These are phyloP conservation scores for Tulasnella sp. DNA, from an alignment of 768 basidiomycete species.

Conservation along the genomic window DNA sequence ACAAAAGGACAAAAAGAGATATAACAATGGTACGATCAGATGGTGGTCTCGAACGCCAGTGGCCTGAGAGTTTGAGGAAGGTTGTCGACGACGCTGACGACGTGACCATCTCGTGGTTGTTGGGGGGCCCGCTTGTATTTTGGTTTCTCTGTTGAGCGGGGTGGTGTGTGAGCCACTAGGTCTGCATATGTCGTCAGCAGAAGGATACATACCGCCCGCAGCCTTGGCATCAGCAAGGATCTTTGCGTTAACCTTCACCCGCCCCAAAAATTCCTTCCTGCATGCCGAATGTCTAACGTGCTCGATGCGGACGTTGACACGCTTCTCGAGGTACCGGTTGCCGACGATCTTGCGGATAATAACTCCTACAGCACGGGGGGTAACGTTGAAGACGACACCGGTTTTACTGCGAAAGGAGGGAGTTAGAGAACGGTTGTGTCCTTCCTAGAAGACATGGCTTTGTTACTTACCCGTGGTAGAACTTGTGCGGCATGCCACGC, in stretches of 20 bases:
- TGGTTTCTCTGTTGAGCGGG: constrained; percentile 64
- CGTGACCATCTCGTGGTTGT: constrained; percentile 77
- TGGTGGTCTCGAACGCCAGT: constrained; percentile 94
- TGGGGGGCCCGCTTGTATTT: constrained; percentile 83
- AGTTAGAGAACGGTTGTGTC: constrained; percentile 21
- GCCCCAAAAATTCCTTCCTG: constrained; percentile 94
- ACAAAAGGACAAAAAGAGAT: constrained; percentile 18
- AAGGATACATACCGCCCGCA: constrained; percentile 73
- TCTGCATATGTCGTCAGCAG: constrained; percentile 27
- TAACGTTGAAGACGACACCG: constrained; percentile 98
- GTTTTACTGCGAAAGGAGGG: constrained; percentile 68
- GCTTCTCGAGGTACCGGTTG: constrained; percentile 98
- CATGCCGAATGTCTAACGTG: constrained; percentile 97
- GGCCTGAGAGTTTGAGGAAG: constrained; percentile 91
- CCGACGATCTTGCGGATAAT: constrained; percentile 99
- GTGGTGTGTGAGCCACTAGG: constrained; percentile 8
- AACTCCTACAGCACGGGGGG: constrained; percentile 90
- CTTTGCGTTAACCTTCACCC: constrained; percentile 89
- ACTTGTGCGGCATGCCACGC: constrained; percentile 99
- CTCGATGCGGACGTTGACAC: constrained; percentile 97
- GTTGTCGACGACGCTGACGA: constrained; percentile 74
- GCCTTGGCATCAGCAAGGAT: constrained; percentile 84
- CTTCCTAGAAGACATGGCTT: constrained; percentile 15
- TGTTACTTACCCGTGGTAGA: constrained; percentile 85
- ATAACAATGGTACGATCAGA: constrained; percentile 55